phyloP scores from a whole-genome alignment of 805 yeast genomes.

The Teunomyces cretensis region DNA sequence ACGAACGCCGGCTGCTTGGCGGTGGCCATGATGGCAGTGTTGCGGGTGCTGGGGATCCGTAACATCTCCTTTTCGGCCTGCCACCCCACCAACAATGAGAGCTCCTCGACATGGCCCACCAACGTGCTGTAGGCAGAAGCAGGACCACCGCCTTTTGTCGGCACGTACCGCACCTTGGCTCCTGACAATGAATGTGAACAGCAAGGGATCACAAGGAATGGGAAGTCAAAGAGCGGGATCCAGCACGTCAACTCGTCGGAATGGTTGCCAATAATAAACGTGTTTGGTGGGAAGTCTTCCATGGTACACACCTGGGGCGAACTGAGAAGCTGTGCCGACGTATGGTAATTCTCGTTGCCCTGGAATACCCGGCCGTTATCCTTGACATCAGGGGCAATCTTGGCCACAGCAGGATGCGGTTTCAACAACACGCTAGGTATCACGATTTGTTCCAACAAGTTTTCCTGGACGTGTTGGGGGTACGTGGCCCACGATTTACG shows the following conservation, averaged over 20 bases:
- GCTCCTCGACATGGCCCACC: slow-evolving; percentile 77
- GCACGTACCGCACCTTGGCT: slow-evolving; percentile 63
- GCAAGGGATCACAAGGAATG: slow-evolving; percentile 92
- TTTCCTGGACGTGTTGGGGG: slow-evolving; percentile 59
- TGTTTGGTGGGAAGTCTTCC: slow-evolving; percentile 64
- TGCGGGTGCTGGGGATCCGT: slow-evolving; percentile 91
- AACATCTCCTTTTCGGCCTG: slow-evolving; percentile 78
- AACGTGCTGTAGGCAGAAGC: slow-evolving; percentile 79
- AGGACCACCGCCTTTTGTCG: slow-evolving; percentile 23
- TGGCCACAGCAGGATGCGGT: slow-evolving; percentile 63
- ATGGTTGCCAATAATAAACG: slow-evolving; percentile 91
- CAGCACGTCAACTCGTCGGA: slow-evolving; percentile 94
- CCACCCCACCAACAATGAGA: slow-evolving; percentile 79
- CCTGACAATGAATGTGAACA: slow-evolving; percentile 90
- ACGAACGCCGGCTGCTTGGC: slow-evolving; percentile 24
- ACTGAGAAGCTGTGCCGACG: slow-evolving; percentile 50
- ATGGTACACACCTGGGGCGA: slow-evolving; percentile 54
- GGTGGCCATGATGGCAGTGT: slow-evolving; percentile 83
- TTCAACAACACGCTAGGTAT: slow-evolving; percentile 74
- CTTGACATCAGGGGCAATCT: slow-evolving; percentile 50
- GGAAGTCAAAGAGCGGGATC: slow-evolving; percentile 85
- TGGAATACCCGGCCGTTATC: slow-evolving; percentile 65
- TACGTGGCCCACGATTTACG: slow-evolving; percentile 85
- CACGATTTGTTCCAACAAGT: slow-evolving; percentile 72
- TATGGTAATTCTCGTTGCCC: slow-evolving; percentile 50